These are phyloP conservation scores for Aureobasidium melanogenum DNA, from an alignment of 2,329 filamentous ascomycete species.

Conservation along the genomic window DNA sequence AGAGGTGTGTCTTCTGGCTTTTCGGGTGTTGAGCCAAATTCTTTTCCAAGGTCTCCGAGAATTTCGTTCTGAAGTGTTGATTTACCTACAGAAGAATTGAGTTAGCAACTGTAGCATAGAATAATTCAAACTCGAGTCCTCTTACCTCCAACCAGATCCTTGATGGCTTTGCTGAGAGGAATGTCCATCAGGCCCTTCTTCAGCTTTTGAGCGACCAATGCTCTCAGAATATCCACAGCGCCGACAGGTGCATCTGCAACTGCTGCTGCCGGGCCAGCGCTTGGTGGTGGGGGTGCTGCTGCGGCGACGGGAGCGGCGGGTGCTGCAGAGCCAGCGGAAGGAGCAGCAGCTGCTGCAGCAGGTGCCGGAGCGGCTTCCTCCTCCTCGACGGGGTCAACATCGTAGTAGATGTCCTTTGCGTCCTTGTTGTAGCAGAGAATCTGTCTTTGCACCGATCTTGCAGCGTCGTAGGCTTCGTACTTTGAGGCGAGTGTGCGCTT, in stretches of 20 bases:
- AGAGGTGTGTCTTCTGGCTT: conserved; percentile 97
- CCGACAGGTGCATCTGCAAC: conserved; percentile 80
- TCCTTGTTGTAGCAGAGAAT: conserved; percentile 99
- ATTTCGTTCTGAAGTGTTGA: conserved; percentile 99
- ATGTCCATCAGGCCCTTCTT: conserved; percentile 89
- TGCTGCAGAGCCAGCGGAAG: conserved; percentile 39
- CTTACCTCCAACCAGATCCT: conserved; percentile 93
- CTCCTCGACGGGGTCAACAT: conserved; percentile 89
- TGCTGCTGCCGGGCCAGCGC: conserved; percentile 76
- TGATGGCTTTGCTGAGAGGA: conserved; percentile 92
- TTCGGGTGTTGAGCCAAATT: conserved; percentile 95
- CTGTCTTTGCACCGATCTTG: conserved; percentile 90
- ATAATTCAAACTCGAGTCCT: conserved; percentile 14
- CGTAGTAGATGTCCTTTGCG: conserved; percentile 98
- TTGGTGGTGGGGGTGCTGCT: conserved; percentile 51
- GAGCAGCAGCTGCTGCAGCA: conserved; percentile 32
- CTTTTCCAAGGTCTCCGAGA: conserved; percentile 91
- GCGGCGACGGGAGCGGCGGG: conserved; percentile 47
- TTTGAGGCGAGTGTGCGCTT: conserved; percentile 91
- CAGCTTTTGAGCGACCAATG: conserved; percentile 90
- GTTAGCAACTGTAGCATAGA: neutral
- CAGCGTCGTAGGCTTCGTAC: conserved; percentile 97
- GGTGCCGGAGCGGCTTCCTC: conserved; percentile 54
- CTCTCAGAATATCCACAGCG: conserved; percentile 80
- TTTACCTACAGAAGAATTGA: conserved; percentile 56